phyloP scores from a whole-genome alignment of 495 filamentous ascomycete genomes.

The Neurospora sp. region DNA sequence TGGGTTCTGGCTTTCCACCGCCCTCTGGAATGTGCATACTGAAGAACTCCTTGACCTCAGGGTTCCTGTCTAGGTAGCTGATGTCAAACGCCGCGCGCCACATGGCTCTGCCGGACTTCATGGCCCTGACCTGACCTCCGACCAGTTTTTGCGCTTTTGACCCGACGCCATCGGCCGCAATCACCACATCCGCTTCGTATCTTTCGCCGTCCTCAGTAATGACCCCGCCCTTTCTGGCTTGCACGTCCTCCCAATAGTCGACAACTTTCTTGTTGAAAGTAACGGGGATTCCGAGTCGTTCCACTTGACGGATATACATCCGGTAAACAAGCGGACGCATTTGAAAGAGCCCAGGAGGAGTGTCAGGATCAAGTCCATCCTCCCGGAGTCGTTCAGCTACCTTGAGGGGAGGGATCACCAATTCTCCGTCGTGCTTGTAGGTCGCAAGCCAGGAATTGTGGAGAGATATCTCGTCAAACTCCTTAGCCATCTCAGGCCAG shows the following conservation, averaged over 20 bases:
- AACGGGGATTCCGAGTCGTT: slow-evolving; percentile 40
- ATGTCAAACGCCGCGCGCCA: slow-evolving; percentile 39
- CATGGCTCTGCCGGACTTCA: slow-evolving; percentile 41
- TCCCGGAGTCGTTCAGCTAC: slow-evolving; percentile 32
- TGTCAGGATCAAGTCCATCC: slow-evolving; percentile 25
- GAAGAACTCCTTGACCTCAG: slow-evolving; percentile 35
- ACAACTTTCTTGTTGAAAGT: slow-evolving; percentile 42
- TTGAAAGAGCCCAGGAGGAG: slow-evolving; percentile 31
- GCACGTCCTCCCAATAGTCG: slow-evolving; percentile 40
- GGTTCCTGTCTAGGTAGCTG: slow-evolving; percentile 29
- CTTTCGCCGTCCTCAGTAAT: slow-evolving; percentile 37
- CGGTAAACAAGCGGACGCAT: slow-evolving; percentile 45
- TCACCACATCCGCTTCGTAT: slow-evolving; percentile 45
- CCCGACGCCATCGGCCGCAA: slow-evolving; percentile 52
- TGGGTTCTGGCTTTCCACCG: slow-evolving; percentile 26
- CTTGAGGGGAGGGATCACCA: slow-evolving; percentile 28
- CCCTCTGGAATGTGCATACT: slow-evolving; percentile 24
- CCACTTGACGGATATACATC: slow-evolving; percentile 45
- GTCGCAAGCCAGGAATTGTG: slow-evolving; percentile 41
- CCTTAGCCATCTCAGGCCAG: slow-evolving; percentile 44
- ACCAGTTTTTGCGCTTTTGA: slow-evolving; percentile 40
- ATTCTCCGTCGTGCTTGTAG: slow-evolving; percentile 43
- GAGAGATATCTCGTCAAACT: slow-evolving; percentile 37
- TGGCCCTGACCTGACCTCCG: slow-evolving; percentile 39
- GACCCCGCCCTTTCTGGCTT: slow-evolving; percentile 30